phyloP scores from a whole-genome alignment of 345 rosid genomes.

The Corchorus olitorius region DNA sequence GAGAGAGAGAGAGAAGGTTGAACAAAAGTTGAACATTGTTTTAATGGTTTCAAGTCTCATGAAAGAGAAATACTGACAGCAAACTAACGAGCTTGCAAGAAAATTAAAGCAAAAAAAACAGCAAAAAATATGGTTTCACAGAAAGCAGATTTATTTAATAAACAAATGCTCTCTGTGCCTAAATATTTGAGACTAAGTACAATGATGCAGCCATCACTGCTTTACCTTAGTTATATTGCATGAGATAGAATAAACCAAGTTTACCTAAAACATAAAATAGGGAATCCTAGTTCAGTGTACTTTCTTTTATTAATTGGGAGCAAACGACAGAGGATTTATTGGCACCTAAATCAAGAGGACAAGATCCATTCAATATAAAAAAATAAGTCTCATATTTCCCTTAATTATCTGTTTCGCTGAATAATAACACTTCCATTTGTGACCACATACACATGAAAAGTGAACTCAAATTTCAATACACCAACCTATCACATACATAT shows the following conservation, averaged over 20 bases:
- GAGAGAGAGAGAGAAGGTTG: neutral
- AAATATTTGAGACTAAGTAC: neutral
- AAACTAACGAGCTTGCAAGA: neutral
- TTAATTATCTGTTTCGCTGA: neutral
- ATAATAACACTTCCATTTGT: constrained; percentile 9
- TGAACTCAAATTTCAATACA: constrained; percentile 6
- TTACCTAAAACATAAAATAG: constrained; percentile 1
- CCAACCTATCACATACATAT: neutral
- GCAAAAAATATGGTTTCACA: neutral
- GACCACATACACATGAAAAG: constrained; percentile 14
- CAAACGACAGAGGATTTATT: neutral
- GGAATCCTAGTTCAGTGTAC: neutral
- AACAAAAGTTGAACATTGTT: constrained; percentile 5
- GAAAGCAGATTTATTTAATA: constrained; percentile 1
- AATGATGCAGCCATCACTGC: neutral
- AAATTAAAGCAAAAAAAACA: neutral
- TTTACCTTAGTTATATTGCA: neutral
- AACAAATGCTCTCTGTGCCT: neutral
- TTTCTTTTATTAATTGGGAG: neutral
- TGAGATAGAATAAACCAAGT: neutral
- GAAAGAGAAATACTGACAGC: neutral
- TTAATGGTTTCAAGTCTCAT: neutral
- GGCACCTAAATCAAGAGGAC: constrained; percentile 2
- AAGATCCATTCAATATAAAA: neutral
- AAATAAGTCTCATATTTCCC: neutral